Base-by-base conservation (phyloP, 371 early-diverging fungal species). In the Capillidium heterosporum region DNA sequence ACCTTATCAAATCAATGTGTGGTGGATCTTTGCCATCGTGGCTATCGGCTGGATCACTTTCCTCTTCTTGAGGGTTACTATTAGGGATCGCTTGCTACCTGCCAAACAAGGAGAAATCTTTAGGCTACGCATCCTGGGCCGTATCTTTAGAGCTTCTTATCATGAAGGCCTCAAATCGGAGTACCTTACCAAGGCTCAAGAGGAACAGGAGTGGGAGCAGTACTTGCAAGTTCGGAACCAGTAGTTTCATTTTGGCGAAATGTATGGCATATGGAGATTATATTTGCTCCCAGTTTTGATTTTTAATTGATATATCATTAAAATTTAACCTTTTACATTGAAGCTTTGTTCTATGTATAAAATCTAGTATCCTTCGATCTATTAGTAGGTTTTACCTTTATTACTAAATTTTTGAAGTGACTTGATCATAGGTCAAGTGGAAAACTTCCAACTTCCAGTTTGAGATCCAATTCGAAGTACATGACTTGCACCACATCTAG, bases 71-170 rank as follows among this genome's bases (percentile, higher is more conserved):
- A 52, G 65, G n/a, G 60, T 63, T 13, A 32, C 50, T 2, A 32
- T 64, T 31, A 63, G 58, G 21, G 68, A 65, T 46, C 65, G 68
- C 19, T 55, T 68, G 3, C 29, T 65, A 21, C 68, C 68, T 21
- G 28, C 10, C 23, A 57, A 29, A 32, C 29, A 32, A 15, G 68
- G 68, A 24, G 65, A 68, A 58, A 58, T 65, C 31, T 27, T 62
- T 0, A 58, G 65, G 11, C 3, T 68, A 8, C 59, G 68, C 19
- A 0, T 65, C 57, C 61, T 62, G 50, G 63, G 63, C 32, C 58
- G 58, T 21, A 26, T 67, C 32, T 29, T 58, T 15, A 63, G 68
- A 21, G 11, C 64, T 11, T n/a, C 15, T 10, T 21, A 42, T 17
- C n/a, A n/a, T 32, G 7, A 17, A 7, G 67, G 67, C 5, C 59